Evolutionary conservation across 768 basidiomycete genomes (phyloP), one percentile per base, ranked within the genome.

Genomic region (Boletus edulis): DNA sequence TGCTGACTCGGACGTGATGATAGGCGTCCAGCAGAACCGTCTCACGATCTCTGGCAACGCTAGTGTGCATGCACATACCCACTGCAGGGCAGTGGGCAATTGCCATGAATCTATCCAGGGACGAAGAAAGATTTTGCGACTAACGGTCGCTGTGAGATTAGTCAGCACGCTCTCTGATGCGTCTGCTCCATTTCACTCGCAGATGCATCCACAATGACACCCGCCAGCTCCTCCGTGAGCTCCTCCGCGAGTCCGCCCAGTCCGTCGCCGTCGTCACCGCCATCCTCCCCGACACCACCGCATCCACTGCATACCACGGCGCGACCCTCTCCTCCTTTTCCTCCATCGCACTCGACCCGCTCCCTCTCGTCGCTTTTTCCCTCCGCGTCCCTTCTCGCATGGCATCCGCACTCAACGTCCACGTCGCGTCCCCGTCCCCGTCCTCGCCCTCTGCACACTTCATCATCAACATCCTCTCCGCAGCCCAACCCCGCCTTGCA

Each of bases 281-380:
- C 1, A 70, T 78, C 61, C 79, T 87, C 75, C 82, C 56, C 24
- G 32, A 56, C 47, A 37, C 35, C 14, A 41, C 45, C 4, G 20
- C 20, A 3, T 20, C 24, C 52, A 47, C 42, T 2, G 60, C 54
- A 11, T 92, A 81, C 64, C 94, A 97, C 70, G 94, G 95, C 60
- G 93, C 94, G 20, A 98, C 95, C 1, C 78, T 98, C 32, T 95
- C 95, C 10, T 96, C 94, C 1, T 94, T 98, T 68, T 85, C 92
- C 20, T 94, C 93, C 29, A 85, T 98, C 65, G 84, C 95, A 3
- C 83, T 98, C 78, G 84, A 93, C 60, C 95, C 95, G 2, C 76
- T 84, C 60, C 93, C 94, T 0, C 81, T 97, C 53, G 81, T 98
- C 64, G 81, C 92, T 0, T 98, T 98, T 69, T 87, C 94, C 17